Conservation (phyloP, 2,329 filamentous ascomycete species). For the Pseudogymnoascus sp. region DNA sequence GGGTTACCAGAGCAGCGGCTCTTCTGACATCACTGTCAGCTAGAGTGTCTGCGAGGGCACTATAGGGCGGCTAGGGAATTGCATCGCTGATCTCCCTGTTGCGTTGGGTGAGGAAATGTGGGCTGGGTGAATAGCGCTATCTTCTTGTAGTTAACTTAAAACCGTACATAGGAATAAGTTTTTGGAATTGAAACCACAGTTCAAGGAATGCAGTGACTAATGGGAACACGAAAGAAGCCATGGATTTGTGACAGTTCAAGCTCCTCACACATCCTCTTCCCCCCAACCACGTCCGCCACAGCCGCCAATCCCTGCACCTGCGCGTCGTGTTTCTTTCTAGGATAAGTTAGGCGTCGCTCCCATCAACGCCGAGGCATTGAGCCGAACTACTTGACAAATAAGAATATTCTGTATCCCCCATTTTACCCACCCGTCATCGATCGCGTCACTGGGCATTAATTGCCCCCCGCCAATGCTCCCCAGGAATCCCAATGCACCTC, state of each 20-base stretch:
- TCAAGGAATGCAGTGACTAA: neutral
- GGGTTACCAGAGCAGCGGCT: conserved; percentile 41
- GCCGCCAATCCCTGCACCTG: too few relatives aligned
- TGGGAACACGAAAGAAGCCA: neutral
- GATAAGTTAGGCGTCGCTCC: neutral
- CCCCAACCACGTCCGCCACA: too few relatives aligned
- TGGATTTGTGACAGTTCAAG: neutral
- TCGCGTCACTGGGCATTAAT: neutral
- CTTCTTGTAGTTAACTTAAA: conserved; percentile 1
- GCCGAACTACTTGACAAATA: neutral
- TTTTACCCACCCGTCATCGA: neutral
- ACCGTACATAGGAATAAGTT: neutral
- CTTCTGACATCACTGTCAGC: conserved; percentile 37
- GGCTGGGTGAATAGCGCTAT: neutral
- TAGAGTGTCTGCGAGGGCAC: neutral
- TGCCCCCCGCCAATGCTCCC: neutral
- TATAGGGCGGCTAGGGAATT: neutral
- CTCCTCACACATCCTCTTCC: too few relatives aligned
- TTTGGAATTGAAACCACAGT: too few relatives aligned
- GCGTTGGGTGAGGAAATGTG: neutral
- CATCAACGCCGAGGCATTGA: neutral
- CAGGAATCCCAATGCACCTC: neutral
- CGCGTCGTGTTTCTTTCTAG: neutral
- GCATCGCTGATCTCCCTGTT: neutral
- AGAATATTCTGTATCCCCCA: neutral